phyloP scores from a whole-genome alignment of 768 basidiomycete species.

The Termitomyces sp. region DNA sequence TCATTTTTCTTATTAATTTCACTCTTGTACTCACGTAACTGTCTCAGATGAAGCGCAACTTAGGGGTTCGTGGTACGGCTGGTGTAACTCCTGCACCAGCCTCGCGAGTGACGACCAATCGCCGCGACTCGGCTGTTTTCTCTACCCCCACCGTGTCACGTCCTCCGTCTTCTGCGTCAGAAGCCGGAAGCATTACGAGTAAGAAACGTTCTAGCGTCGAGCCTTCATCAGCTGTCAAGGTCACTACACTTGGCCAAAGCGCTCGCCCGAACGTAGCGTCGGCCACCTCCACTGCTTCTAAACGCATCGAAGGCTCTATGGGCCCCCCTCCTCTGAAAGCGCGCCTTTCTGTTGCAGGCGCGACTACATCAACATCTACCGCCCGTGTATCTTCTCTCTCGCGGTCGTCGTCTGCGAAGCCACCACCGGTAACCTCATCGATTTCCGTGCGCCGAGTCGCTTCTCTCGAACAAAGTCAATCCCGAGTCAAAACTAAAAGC shows the following conservation, averaged over 20 bases:
- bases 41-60: conserved; percentile 59
- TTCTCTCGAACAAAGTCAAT: conserved; percentile 24
- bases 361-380: conserved; percentile 37
- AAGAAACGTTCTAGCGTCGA: conserved; percentile 35
- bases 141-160: conserved; percentile 48
- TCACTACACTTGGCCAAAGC: conserved; percentile 48
- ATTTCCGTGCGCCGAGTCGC: conserved; percentile 32
- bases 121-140: conserved; percentile 58
- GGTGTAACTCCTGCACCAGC: conserved; percentile 53
- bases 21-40: background rate
- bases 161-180: conserved; percentile 56
- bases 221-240: conserved; percentile 25
- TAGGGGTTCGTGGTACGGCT: conserved; percentile 52
- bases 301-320: conserved; percentile 40
- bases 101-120: conserved; percentile 33
- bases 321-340: conserved; percentile 45
- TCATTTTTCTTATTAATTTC: background rate
- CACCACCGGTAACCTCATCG: conserved; percentile 22
- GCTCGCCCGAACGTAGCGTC: conserved; percentile 37
- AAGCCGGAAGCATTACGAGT: conserved; percentile 35
- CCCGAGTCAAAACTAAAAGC: conserved; percentile 29
- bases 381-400: conserved; percentile 31
- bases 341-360: conserved; percentile 30
- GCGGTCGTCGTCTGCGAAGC: conserved; percentile 30
- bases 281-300: conserved; percentile 20